Evolutionary conservation across 768 basidiomycete genomes (phyloP), one percentile per base, ranked within the genome.

Genomic region (Suillus lakei): DNA sequence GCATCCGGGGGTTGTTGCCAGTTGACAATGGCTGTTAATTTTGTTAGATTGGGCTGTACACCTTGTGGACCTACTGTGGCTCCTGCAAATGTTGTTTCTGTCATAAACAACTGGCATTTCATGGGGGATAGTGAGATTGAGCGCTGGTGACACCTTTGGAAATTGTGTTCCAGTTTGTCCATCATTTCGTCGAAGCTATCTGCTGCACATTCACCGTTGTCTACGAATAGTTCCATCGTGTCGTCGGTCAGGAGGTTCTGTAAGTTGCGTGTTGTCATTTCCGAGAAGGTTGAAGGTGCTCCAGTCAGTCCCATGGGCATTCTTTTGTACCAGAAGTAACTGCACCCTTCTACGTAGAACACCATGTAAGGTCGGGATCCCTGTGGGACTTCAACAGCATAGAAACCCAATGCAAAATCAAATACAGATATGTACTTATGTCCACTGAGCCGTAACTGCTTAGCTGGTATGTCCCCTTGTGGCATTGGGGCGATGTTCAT

Each of bases 21-120:
- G n/a, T 78, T 62, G 2, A 82, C 76, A 5, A 84, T 75, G 0
- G 80, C 77, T 5, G 74, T 76, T 9, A 83, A 67, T 65, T 84
- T 84, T 4, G 72, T 48, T 5, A 71, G 67, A 67, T 83, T 78
- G 2, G 79, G 76, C 18, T 64, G 63, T 2, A 84, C 74, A 0
- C 82, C 82, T 0, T 68, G 41, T 0, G 73, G 72, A 5, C 79
- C 74, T 1, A 82, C 71, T 0, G 44, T 51, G 0, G 74, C 76
- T 0, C 81, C 81, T 4, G 78, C 78, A 59, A 82, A 83, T 0
- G 77, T 71, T 0, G 73, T 73, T 39, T 79, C 74, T 0, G 46
- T 23, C 46, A 48, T 48, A 12, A 48, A 48, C 13, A 48, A 6
- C 2, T 0, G 9, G 5, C 46, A 48, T 2, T 48, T 48, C 0